Base-by-base conservation (phyloP, 495 filamentous ascomycete genomes). In the Astrothelium macrocarpum region DNA sequence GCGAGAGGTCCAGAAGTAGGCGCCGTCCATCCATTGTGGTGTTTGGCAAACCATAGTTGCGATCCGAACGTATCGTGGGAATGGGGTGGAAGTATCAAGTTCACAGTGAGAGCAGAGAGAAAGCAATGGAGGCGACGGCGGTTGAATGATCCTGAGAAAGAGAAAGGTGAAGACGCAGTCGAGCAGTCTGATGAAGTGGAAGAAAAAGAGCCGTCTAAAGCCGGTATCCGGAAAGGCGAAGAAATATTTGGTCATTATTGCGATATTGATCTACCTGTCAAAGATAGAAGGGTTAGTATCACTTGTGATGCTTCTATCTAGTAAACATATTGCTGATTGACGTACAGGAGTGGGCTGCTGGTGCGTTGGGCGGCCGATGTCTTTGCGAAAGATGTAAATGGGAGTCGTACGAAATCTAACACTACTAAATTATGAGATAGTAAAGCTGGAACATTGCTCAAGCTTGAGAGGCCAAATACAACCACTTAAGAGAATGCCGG, bases 231-330 rank as follows among this genome's bases (percentile, higher is more conserved):
- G 67, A 83, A 82, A 62, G 91, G 90, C 1, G 82, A 94, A 68
- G 93, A 98, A 77, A 83, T 97, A 32, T 67, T 95, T 64, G 95
- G 87, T 70, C 93, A 97, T 77, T 98, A 98, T 74, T 96, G 91
- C 71, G 94, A 98, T 76, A 84, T 96, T 61, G 78, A 84, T 20
- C 69, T 98, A 68, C 78, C 79, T 7, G 90, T 96, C 0, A 80
- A 83, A 66, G 82, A 93, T 70, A 80, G 94, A 65, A 83, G 95
- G 71, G 93, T 56, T n/a, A 56, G 49, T 56, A 3, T n/a, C n/a
- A n/a, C n/a, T n/a, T n/a, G n/a, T n/a, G n/a, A n/a, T n/a, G n/a
- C n/a, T n/a, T n/a, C n/a, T n/a, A n/a, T n/a, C n/a, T n/a, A n/a
- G n/a, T n/a, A 23, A 49, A 1, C 5, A 1, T 49, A 5, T 14